Base-by-base conservation (phyloP, 768 basidiomycete genomes). In the Mrakia hoshinonis region DNA sequence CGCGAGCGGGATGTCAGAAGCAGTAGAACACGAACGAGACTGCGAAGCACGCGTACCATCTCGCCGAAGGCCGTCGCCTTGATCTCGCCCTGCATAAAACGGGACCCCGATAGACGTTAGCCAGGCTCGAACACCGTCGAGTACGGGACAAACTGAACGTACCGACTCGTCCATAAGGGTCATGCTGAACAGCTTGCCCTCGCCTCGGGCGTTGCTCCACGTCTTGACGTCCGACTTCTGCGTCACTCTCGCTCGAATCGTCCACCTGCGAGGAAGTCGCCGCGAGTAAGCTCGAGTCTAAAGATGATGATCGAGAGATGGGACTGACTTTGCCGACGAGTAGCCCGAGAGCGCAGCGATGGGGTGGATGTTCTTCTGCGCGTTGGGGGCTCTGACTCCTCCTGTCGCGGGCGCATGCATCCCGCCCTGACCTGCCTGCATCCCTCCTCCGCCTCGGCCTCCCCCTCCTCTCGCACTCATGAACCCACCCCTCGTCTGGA, bases 181-280 rank as follows among this genome's bases (percentile, higher is more conserved):
- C n/a, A 92, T 87, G 75, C 84, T 92, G 82, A 99, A 98, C 18
- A 98, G 82, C 78, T 96, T 93, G 47, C 96, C 95, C 75, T 98
- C 95, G 39, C 95, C 96, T 15, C 86, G 83, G 72, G 84, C 82
- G 78, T 95, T 98, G 2, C 89, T 88, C 86, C 89, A 99, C 20
- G 85, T 85, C 75, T 85, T 88, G 76, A 98, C 86, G 0, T 97
- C 96, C 1, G 86, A 85, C 79, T 95, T 97, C 74, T 89, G 85
- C 18, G 87, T 89, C 61, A 97, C 91, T 52, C 91, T 88, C 36
- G 91, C 95, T 79, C 92, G 93, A 83, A 98, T 95, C 18, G 91
- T 92, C 96, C 96, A 99, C 74, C 81, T 81, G 60, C 58, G 34
- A 4, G 6, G 18, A 39, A 39, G 15, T 22, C 34, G 13, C 18